phyloP scores from a whole-genome alignment of 2,329 filamentous ascomycete species.

The Fusarium haematococcum region DNA sequence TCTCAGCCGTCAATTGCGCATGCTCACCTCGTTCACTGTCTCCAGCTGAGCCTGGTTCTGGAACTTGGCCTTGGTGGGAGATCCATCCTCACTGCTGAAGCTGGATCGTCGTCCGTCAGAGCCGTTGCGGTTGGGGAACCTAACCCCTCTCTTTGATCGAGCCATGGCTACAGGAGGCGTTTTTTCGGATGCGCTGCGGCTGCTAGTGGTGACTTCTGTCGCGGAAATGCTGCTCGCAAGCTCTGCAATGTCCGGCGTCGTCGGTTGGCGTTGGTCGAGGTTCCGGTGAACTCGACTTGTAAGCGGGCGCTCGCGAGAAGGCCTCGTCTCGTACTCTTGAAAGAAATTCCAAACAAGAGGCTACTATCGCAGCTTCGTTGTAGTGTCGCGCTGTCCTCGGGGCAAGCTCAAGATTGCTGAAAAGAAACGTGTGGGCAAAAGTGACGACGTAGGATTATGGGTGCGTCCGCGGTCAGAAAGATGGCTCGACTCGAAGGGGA shows the following conservation, averaged over 20 bases:
- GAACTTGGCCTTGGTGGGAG: slow-evolving; percentile 46
- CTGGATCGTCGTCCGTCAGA: slow-evolving; percentile 72
- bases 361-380: slow-evolving; percentile 6
- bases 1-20: background rate
- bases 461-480: slow-evolving; percentile 12
- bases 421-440: slow-evolving; percentile 22
- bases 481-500: background rate
- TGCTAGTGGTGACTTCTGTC: background rate
- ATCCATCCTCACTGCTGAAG: slow-evolving; percentile 73
- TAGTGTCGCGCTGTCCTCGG: background rate
- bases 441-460: slow-evolving; percentile 12
- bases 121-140: slow-evolving; percentile 61
- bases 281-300: background rate
- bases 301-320: slow-evolving; percentile 7
- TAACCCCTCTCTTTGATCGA: slow-evolving; percentile 62
- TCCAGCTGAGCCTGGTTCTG: slow-evolving; percentile 47
- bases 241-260: slow-evolving; percentile 18
- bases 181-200: slow-evolving; percentile 4
- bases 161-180: slow-evolving; percentile 45
- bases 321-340: background rate
- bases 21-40: slow-evolving; percentile 52
- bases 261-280: slow-evolving; percentile 8
- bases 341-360: slow-evolving; percentile 3
- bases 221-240: slow-evolving; percentile 2
- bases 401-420: slow-evolving; percentile 11